phyloP scores from a whole-genome alignment of 1,284 basidiomycete species.

The Ustilago cynodontis region DNA sequence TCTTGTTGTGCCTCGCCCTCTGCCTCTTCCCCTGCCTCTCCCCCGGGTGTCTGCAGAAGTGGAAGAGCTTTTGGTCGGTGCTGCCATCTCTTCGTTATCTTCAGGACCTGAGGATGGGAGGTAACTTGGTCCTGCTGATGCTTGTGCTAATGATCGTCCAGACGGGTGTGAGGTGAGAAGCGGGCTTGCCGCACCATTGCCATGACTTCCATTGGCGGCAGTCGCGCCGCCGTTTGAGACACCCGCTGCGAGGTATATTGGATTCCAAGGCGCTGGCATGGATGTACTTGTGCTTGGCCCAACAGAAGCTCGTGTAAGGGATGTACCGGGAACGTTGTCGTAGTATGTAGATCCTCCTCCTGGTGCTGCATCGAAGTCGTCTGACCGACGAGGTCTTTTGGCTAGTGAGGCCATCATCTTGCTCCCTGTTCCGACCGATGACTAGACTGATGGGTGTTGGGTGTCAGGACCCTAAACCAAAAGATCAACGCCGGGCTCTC shows the following conservation, averaged over 20 bases:
- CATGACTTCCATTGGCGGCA: neutral
- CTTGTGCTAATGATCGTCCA: constrained; percentile 1
- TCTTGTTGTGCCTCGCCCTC: constrained; percentile 11
- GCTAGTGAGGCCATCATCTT: constrained; percentile 18
- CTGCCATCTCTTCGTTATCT: constrained; percentile 38
- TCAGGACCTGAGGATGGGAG: constrained; percentile 2
- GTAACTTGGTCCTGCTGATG: constrained; percentile 8
- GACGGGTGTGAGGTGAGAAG: constrained; percentile 8
- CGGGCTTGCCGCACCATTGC: constrained; percentile 19
- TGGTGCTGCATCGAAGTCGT: constrained; percentile 15
- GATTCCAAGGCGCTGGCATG: constrained; percentile 6
- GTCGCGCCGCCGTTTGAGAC: constrained; percentile 9
- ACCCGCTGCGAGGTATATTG: constrained; percentile 11
- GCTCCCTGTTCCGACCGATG: neutral
- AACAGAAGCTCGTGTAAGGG: constrained; percentile 19
- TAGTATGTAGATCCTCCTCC: neutral
- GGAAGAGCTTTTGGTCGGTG: constrained; percentile 17
- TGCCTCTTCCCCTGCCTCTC: constrained; percentile 12
- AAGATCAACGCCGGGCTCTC: neutral
- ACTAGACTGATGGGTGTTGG: neutral
- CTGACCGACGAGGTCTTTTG: constrained; percentile 32
- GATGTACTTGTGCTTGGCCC: constrained; percentile 1
- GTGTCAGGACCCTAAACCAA: neutral
- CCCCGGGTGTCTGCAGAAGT: constrained; percentile 9
- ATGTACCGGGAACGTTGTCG: constrained; percentile 35